A percentile compares a stretch with the other conserved stretches of the same genome.
Conservation (phyloP, 441 rosid genomes). For the Populus hybrid region DNA sequence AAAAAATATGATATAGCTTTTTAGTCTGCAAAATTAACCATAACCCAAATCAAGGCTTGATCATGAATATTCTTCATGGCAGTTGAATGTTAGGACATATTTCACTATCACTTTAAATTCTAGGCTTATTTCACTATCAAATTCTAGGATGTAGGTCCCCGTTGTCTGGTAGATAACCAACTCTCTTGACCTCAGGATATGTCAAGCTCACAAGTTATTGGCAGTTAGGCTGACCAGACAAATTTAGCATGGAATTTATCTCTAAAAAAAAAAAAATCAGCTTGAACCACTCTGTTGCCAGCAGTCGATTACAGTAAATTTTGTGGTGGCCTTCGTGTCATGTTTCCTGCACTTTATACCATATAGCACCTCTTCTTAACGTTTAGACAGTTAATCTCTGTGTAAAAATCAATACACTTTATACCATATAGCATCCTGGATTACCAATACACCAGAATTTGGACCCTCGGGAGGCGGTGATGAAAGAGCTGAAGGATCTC, state of each 20-base stretch:
- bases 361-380: too few relatives aligned
- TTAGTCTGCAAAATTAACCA: slow-evolving; percentile 7
- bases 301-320: too few relatives aligned
- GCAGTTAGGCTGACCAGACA: slow-evolving; percentile 37
- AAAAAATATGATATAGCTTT: not conserved
- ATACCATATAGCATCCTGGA: too few relatives aligned
- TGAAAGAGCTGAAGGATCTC: slow-evolving; percentile 27
- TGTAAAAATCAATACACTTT: too few relatives aligned
- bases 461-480: slow-evolving; percentile 48
- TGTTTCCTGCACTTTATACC: not conserved
- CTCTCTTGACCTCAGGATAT: slow-evolving; percentile 41
- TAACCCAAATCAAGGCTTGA: not conserved
- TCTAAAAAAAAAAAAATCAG: too few relatives aligned
- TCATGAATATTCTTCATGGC: not conserved
- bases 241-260: slow-evolving; percentile 5
- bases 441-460: slow-evolving; percentile 33
- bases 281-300: too few relatives aligned
- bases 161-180: slow-evolving; percentile 41
- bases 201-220: slow-evolving; percentile 19
- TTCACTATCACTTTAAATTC: slow-evolving; percentile 19
- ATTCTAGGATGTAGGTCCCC: slow-evolving; percentile 30
- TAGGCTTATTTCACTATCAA: slow-evolving; percentile 23
- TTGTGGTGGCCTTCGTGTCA: not conserved
- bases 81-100: slow-evolving; percentile 16
- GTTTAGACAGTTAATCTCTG: too few relatives aligned